Evolutionary conservation across 768 basidiomycete species (phyloP).

Genomic region (Tricholoma furcatifolium): DNA sequence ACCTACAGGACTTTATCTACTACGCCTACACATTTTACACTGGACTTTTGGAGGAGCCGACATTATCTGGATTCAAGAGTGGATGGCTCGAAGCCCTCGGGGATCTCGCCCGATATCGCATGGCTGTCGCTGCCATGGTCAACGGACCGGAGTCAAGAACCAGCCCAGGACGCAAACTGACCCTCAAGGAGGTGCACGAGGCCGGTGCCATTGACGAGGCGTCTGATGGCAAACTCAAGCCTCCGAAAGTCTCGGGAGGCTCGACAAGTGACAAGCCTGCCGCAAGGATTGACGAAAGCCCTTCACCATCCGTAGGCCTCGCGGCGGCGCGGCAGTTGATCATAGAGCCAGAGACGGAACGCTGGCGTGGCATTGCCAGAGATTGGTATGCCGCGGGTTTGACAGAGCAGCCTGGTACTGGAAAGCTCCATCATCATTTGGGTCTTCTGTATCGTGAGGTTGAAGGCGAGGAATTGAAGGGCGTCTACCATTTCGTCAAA

Average conservation of each 20-base stretch:
- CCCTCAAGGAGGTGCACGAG: slow-evolving; percentile 53
- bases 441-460: slow-evolving; percentile 85
- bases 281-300: slow-evolving; percentile 62
- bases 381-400: slow-evolving; percentile 94
- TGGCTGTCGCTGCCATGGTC: slow-evolving; percentile 91
- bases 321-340: slow-evolving; percentile 81
- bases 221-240: slow-evolving; percentile 9
- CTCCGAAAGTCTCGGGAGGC: slow-evolving; percentile 7
- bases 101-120: slow-evolving; percentile 91
- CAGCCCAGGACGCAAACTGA: slow-evolving; percentile 41
- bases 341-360: slow-evolving; percentile 88
- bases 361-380: slow-evolving; percentile 85
- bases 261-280: slow-evolving; percentile 49
- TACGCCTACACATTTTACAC: slow-evolving; percentile 96
- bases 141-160: slow-evolving; percentile 39
- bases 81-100: slow-evolving; percentile 97
- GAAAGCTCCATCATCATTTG: slow-evolving; percentile 92
- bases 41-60: slow-evolving; percentile 79
- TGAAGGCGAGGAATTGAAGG: slow-evolving; percentile 77
- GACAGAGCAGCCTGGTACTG: slow-evolving; percentile 88
- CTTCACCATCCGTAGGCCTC: slow-evolving; percentile 78
- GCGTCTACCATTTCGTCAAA: slow-evolving; percentile 92
- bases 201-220: slow-evolving; percentile 31
- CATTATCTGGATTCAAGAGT: slow-evolving; percentile 64
- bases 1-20: slow-evolving; percentile 92